Evolutionary conservation across 176 grass and related monocot genomes (phyloP).

Genomic region (Pontederia paniculata): DNA sequence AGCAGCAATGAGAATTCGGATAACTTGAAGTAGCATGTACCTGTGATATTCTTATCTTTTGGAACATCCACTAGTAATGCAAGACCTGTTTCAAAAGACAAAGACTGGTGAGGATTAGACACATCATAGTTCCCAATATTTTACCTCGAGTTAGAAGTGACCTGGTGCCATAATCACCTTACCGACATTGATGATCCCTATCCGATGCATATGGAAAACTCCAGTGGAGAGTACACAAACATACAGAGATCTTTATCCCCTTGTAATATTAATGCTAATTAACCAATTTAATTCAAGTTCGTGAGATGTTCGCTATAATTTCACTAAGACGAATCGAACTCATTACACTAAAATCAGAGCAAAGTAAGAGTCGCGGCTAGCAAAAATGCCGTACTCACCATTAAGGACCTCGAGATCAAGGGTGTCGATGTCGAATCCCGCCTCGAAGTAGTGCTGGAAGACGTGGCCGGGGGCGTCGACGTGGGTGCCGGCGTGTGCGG

Average conservation of each 20-base stretch:
- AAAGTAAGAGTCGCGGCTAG: neutral
- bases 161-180: too few species aligned
- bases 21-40: neutral
- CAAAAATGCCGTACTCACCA: constrained; percentile 9
- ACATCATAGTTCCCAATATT: neutral
- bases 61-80: constrained; percentile 69
- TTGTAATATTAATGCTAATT: too few species aligned
- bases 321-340: too few species aligned
- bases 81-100: constrained; percentile 35
- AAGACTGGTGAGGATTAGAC: neutral
- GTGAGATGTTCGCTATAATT: too few species aligned
- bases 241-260: too few species aligned
- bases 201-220: too few species aligned
- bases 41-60: constrained; percentile 33
- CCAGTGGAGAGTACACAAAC: too few species aligned
- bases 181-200: too few species aligned
- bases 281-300: too few species aligned
- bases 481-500: constrained; percentile 53
- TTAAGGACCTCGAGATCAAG: constrained; percentile 34
- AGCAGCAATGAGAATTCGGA: neutral
- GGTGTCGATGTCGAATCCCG: constrained; percentile 34
- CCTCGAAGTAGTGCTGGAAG: constrained; percentile 28
- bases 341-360: too few species aligned
- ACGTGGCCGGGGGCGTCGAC: constrained; percentile 53
- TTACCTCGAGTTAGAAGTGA: too few species aligned